Evolutionary conservation across 2,329 filamentous ascomycete species (phyloP).

Genomic region (Fonsecaea pugnacius): DNA sequence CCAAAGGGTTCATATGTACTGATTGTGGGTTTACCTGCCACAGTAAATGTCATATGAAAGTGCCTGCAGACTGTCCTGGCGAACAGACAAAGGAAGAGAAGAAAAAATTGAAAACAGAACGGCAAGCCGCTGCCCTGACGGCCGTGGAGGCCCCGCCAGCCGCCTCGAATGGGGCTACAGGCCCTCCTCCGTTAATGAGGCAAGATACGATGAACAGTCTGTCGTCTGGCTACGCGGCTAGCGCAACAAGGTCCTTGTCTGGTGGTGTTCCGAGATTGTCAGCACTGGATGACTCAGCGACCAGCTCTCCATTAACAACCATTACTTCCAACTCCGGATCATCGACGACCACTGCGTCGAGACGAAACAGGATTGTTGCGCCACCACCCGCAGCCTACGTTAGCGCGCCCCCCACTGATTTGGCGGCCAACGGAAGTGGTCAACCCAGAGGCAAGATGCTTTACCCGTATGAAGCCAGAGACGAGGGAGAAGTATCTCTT

Average conservation of each 20-base stretch:
- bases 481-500: slow-evolving; percentile 79
- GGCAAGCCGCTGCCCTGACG: slow-evolving; percentile 76
- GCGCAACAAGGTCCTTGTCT: slow-evolving; percentile 75
- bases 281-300: slow-evolving; percentile 55
- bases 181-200: slow-evolving; percentile 64
- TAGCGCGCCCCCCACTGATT: slow-evolving; percentile 60
- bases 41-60: slow-evolving; percentile 99
- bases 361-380: slow-evolving; percentile 77
- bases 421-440: slow-evolving; percentile 42
- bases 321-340: slow-evolving; percentile 40
- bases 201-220: slow-evolving; percentile 89
- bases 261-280: slow-evolving; percentile 59
- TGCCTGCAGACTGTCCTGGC: slow-evolving; percentile 91
- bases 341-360: slow-evolving; percentile 37
- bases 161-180: slow-evolving; percentile 56
- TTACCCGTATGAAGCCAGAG: slow-evolving; percentile 80
- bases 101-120: slow-evolving; percentile 86
- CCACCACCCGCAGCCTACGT: slow-evolving; percentile 84
- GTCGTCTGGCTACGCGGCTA: slow-evolving; percentile 83
- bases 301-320: slow-evolving; percentile 45
- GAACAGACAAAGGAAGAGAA: slow-evolving; percentile 92
- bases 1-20: slow-evolving; percentile 93
- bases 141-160: slow-evolving; percentile 48
- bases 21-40: slow-evolving; percentile 99
- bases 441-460: slow-evolving; percentile 84